These are phyloP conservation scores for Amaranthus cruentus DNA, from an alignment of 148 eudicot genomes.

Conservation along the genomic window DNA sequence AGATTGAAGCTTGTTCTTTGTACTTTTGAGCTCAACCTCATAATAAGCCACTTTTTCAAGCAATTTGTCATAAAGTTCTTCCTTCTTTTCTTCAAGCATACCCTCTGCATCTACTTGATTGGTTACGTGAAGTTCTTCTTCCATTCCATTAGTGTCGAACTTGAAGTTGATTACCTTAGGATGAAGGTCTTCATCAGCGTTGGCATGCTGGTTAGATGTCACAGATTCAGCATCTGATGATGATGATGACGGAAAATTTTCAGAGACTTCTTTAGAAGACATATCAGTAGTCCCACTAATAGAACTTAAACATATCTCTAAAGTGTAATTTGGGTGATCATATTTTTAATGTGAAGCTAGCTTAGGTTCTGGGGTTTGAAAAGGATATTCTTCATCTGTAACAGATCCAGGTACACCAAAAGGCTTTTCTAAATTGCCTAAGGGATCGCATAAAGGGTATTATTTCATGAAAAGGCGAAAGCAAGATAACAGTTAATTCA, in stretches of 20 bases:
- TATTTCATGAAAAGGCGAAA: too few relatives aligned
- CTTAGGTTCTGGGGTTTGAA: conserved; percentile 54
- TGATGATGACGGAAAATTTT: conserved; percentile 33
- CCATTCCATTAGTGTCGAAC: conserved; percentile 14
- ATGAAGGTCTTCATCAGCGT: conserved; percentile 24
- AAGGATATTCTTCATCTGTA: conserved; percentile 31
- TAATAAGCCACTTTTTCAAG: conserved; percentile 38
- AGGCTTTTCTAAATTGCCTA: conserved; percentile 29
- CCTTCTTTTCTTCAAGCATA: conserved; percentile 22
- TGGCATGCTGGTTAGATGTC: conserved; percentile 28
- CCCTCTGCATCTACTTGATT: conserved; percentile 13
- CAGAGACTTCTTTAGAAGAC: conserved; percentile 50
- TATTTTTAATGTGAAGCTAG: conserved; percentile 15
- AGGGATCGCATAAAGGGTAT: background rate
- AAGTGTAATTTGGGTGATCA: conserved; percentile 27
- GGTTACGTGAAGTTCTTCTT: conserved; percentile 15
- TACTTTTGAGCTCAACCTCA: conserved; percentile 40
- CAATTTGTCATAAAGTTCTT: conserved; percentile 26
- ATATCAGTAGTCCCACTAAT: conserved; percentile 46
- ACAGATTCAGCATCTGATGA: conserved; percentile 78
- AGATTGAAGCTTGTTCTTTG: conserved; percentile 40
- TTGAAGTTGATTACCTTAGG: conserved; percentile 18
- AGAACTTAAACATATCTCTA: conserved; percentile 18
- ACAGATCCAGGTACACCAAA: conserved; percentile 24
- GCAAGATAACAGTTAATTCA: too few relatives aligned